These are phyloP conservation scores for Prorocentrum cordatum DNA, from an alignment of 169 alveolate genomes.

Conservation along the genomic window DNA sequence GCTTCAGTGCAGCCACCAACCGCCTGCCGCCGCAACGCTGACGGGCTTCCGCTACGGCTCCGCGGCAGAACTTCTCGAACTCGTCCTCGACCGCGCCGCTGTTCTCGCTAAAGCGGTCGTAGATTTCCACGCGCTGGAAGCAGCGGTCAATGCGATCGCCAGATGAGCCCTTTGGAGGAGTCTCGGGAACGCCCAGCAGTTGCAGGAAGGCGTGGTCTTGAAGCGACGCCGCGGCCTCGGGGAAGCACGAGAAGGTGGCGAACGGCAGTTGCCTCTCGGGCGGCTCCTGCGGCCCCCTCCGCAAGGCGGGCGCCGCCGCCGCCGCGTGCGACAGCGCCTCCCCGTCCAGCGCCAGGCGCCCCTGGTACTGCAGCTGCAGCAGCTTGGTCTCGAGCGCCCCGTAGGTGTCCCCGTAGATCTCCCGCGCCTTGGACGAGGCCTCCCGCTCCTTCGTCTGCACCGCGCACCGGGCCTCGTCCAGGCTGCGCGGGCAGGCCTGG, in stretches of 20 bases:
- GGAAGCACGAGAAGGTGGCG: neutral
- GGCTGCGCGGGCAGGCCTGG: neutral
- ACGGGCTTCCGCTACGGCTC: constrained; percentile 34
- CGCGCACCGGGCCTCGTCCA: neutral
- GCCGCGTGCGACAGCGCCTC: neutral
- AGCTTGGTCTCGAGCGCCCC: constrained; percentile 17
- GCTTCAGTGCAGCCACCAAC: constrained; percentile 46
- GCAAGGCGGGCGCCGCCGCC: neutral
- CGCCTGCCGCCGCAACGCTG: constrained; percentile 62
- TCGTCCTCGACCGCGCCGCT: constrained; percentile 52
- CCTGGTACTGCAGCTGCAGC: constrained; percentile 12
- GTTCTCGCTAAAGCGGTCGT: constrained; percentile 31
- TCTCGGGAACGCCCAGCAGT: constrained; percentile 50
- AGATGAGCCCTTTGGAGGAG: no score
- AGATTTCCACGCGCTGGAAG: constrained; percentile 22
- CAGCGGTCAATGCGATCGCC: constrained; percentile 58
- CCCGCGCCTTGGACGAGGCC: neutral
- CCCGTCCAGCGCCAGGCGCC: constrained; percentile 2
- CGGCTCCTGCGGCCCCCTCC: neutral
- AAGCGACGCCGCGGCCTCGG: neutral
- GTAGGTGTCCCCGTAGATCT: constrained; percentile 15
- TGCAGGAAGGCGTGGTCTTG: constrained; percentile 40
- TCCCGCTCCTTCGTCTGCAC: neutral
- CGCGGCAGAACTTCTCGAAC: constrained; percentile 49
- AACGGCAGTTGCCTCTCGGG: neutral